phyloP scores from a whole-genome alignment of 192 early-diverging fungal species.

The Rhizophagus sp. region DNA sequence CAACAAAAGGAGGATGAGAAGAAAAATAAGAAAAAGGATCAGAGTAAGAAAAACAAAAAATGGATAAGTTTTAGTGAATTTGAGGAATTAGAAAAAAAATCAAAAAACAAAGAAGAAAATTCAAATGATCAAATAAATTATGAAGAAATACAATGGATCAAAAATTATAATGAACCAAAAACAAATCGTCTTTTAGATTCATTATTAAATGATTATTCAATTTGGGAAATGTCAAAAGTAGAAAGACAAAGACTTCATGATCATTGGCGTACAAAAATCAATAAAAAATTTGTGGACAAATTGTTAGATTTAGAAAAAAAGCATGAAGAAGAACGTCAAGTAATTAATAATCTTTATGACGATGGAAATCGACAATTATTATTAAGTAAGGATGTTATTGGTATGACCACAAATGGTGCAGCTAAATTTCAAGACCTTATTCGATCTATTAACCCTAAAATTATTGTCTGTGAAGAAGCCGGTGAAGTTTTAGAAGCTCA shows the following conservation, averaged over 20 bases:
- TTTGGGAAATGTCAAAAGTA: constrained; percentile 51
- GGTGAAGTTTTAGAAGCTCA: constrained; percentile 61
- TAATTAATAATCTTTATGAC: constrained; percentile 36
- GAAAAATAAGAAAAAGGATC: no score
- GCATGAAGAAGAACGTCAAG: neutral
- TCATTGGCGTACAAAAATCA: constrained; percentile 39
- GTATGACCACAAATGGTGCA: constrained; percentile 64
- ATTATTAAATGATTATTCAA: constrained; percentile 22
- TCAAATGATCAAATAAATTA: no score
- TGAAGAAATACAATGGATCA: neutral
- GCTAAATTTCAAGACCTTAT: constrained; percentile 44
- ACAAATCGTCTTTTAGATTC: no score
- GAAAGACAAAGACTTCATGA: constrained; percentile 45
- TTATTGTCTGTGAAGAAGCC: constrained; percentile 62
- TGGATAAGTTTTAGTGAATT: no score
- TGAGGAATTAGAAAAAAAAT: no score
- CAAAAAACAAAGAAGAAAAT: no score
- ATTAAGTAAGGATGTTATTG: constrained; percentile 43
- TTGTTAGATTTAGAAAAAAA: constrained; percentile 22
- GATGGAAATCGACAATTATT: constrained; percentile 37
- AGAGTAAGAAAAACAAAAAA: no score
- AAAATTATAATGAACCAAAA: no score
- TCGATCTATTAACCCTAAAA: constrained; percentile 40
- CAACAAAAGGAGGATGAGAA: no score
- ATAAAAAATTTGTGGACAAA: constrained; percentile 30